A percentile compares a stretch with the other conserved stretches of the same genome.
These are phyloP conservation scores for Asterella californica DNA, from an alignment of 225 moss, liverwort and hornwort species.

Conservation along the genomic window DNA sequence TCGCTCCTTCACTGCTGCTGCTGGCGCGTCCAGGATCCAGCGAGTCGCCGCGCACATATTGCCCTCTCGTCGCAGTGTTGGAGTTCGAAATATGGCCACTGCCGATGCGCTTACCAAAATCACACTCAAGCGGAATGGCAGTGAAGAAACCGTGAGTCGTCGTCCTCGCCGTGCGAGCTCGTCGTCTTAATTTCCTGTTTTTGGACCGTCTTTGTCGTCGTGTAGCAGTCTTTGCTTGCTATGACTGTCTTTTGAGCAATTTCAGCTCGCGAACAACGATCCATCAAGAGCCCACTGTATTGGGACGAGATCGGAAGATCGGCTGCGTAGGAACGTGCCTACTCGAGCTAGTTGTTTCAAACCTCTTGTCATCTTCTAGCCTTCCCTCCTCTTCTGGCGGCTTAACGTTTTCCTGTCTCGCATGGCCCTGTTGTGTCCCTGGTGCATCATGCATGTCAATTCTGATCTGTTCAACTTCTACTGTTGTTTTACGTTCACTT, in stretches of 20 bases:
- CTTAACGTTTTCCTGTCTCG: neutral
- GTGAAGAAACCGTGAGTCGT: constrained; percentile 12
- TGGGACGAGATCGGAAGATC: neutral
- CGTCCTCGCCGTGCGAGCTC: too few relatives aligned
- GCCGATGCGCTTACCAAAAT: constrained; percentile 8
- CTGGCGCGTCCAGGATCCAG: neutral
- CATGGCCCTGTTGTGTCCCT: neutral
- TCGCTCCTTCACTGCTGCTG: neutral
- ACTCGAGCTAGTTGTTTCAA: neutral
- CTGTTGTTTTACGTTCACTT: neutral
- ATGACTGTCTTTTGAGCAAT: neutral
- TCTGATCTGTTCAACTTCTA: neutral
- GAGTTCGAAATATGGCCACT: constrained; percentile 13
- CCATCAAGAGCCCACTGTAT: neutral
- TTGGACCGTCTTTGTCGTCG: too few relatives aligned
- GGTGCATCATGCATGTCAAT: neutral
- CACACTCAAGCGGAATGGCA: constrained; percentile 11
- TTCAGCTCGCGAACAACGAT: neutral
- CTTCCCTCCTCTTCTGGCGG: neutral
- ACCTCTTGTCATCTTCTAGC: neutral
- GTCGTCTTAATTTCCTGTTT: neutral
- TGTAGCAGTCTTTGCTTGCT: too few relatives aligned
- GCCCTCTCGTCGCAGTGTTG: neutral
- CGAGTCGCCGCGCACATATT: constrained; percentile 8
- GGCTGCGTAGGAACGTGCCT: neutral